phyloP scores from a whole-genome alignment of 1,284 basidiomycete species.

The Mycena sp. region DNA sequence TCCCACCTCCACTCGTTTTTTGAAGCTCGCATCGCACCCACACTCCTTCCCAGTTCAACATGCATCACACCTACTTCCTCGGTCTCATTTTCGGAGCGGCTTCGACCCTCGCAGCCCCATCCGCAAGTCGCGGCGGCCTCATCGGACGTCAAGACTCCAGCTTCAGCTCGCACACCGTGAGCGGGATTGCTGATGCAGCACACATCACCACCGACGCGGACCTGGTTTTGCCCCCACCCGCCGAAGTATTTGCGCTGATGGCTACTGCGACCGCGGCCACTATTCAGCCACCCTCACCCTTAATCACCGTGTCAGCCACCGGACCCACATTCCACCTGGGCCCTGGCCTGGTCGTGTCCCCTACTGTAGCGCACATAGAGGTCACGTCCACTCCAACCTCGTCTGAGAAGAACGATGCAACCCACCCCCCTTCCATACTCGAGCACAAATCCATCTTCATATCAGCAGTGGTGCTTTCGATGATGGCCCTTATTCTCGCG shows the following conservation, averaged over 20 bases:
- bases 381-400: conserved; percentile 5
- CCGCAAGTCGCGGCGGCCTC: neutral
- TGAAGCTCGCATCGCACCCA: conserved; percentile 19
- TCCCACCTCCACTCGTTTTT: conserved; percentile 17
- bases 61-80: conserved; percentile 15
- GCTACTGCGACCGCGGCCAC: neutral
- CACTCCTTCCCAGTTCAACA: conserved; percentile 19
- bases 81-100: conserved; percentile 11
- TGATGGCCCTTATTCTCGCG: conserved; percentile 22
- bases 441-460: conserved; percentile 19
- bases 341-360: conserved; percentile 11
- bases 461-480: conserved; percentile 19
- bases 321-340: conserved; percentile 1
- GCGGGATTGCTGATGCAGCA: neutral
- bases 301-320: conserved; percentile 14
- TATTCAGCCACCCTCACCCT: neutral
- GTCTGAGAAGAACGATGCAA: neutral
- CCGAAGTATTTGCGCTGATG: conserved; percentile 24
- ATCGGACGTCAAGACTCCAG: neutral
- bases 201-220: neutral
- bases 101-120: conserved; percentile 13
- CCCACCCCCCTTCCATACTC: neutral
- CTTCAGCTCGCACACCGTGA: conserved; percentile 14
- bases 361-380: conserved; percentile 3
- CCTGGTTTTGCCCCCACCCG: conserved; percentile 16